phyloP scores from a whole-genome alignment of 2,329 filamentous ascomycete genomes.

The Teratosphaeria pseudoeucalypti region DNA sequence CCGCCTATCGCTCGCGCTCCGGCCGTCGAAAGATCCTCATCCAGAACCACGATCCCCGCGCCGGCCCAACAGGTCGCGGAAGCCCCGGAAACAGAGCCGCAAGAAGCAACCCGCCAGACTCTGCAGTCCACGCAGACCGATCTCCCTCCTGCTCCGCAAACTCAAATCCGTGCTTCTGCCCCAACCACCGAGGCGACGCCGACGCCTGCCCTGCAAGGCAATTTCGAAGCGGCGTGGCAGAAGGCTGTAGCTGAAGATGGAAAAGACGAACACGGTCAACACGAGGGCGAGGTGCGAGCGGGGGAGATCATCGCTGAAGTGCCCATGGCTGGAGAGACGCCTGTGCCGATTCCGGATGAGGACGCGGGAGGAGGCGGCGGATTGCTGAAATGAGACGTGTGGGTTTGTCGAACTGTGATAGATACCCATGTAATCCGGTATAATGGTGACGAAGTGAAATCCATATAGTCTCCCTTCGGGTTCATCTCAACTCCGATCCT shows the following conservation, averaged over 20 bases:
- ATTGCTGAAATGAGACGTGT: background rate
- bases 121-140: background rate
- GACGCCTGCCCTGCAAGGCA: conserved; percentile 9
- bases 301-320: background rate
- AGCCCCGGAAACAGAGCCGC: conserved; percentile 1
- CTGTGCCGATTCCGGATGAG: background rate
- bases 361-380: background rate
- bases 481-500: background rate
- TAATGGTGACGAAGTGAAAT: background rate
- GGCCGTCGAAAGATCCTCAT: background rate
- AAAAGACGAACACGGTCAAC: too few relatives aligned
- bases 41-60: background rate
- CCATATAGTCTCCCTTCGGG: too few relatives aligned
- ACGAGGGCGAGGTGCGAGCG: conserved; percentile 17
- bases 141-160: background rate
- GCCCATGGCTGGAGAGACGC: background rate
- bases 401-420: background rate
- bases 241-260: conserved; percentile 44
- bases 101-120: background rate
- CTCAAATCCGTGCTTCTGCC: background rate
- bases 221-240: conserved; percentile 61
- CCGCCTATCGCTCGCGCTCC: background rate
- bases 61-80: background rate
- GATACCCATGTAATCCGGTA: background rate
- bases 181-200: background rate